Evolutionary conservation across 192 early-diverging fungal genomes (phyloP).

Genomic region (Dissophora globulifera): DNA sequence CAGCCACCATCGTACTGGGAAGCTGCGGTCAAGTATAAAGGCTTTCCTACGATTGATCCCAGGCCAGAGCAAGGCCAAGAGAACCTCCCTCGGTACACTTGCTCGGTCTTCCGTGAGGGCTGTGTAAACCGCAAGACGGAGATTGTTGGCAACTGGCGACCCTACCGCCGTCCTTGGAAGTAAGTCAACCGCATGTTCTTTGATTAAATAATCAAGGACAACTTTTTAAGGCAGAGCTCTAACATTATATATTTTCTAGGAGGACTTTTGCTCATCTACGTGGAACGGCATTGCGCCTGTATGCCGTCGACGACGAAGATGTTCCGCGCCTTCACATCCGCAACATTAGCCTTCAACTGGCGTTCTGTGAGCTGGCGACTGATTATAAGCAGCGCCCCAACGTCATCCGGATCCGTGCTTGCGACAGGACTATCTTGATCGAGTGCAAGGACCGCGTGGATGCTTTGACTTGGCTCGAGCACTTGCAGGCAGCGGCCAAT

Average conservation of each 20-base stretch:
- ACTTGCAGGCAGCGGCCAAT: slow-evolving; percentile 59
- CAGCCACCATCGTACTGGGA: slow-evolving; percentile 49
- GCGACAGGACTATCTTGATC: slow-evolving; percentile 56
- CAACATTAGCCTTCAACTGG: slow-evolving; percentile 50
- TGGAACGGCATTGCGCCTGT: slow-evolving; percentile 54
- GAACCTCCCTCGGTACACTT: slow-evolving; percentile 55
- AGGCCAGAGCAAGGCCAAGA: slow-evolving; percentile 61
- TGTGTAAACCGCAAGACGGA: slow-evolving; percentile 60
- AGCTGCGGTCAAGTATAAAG: slow-evolving; percentile 43
- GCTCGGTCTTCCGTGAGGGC: slow-evolving; percentile 56
- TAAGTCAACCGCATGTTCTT: slow-evolving; percentile 7
- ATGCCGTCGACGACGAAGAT: slow-evolving; percentile 49
- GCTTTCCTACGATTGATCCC: slow-evolving; percentile 31
- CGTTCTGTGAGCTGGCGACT: slow-evolving; percentile 47
- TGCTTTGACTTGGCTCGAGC: slow-evolving; percentile 55
- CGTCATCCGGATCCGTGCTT: slow-evolving; percentile 56
- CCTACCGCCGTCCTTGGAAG: slow-evolving; percentile 62
- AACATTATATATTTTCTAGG: slow-evolving; percentile 19
- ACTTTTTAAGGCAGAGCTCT: too few relatives aligned
- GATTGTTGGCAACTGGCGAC: slow-evolving; percentile 36
- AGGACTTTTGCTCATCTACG: slow-evolving; percentile 56
- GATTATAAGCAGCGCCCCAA: slow-evolving; percentile 59
- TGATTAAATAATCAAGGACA: too few relatives aligned
- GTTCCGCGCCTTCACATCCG: slow-evolving; percentile 43
- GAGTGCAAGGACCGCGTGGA: slow-evolving; percentile 53